Evolutionary conservation across 371 early-diverging fungal species (phyloP), one percentile per base, ranked within the genome.

Genomic region (Quaeritorhiza haematococci): DNA sequence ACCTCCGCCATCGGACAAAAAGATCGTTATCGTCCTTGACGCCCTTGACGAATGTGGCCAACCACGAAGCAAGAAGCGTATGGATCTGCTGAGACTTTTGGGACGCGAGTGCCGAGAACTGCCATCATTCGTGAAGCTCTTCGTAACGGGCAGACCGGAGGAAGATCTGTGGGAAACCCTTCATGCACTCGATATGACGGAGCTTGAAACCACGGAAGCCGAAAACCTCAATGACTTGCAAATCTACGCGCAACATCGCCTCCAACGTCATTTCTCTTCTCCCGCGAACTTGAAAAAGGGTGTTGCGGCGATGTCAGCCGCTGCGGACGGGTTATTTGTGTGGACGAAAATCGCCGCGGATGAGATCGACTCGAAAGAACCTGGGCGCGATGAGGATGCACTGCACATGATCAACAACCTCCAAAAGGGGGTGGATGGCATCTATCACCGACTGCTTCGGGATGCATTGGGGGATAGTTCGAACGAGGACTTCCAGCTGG

Each of bases 21-120:
- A 47, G 19, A 17, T 47, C 26, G 52, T 51, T 15, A 51, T 51
- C 10, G 52, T 51, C 8, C 13, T 51, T 19, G 52, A 51, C 23
- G 52, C 52, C 10, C 52, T 51, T 15, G 52, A 51, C 13, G 52
- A 51, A 33, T 35, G 26, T 34, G 52, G 52, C 8, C 8, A 19
- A 41, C 13, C 7, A 10, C 8, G 41, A 17, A 15, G 15, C 13
- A 8, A 13, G 8, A 10, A 34, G 17, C 52, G 52, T n/a, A 51
- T 8, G 26, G 52, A 24, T 8, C 17, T 51, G 42, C 17, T 51
- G 10, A 13, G n/a, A 13, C 21, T 33, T 28, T 41, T 51, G 17
- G 28, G 29, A 13, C 13, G 15, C 19, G 28, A 51, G 10, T 51
- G 52, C 21, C 8, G 17, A 13, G 17, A 33, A 15, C 17, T 51